These are phyloP conservation scores for Diaporthe humulicola DNA, from an alignment of 2,329 filamentous ascomycete genomes.

Conservation along the genomic window DNA sequence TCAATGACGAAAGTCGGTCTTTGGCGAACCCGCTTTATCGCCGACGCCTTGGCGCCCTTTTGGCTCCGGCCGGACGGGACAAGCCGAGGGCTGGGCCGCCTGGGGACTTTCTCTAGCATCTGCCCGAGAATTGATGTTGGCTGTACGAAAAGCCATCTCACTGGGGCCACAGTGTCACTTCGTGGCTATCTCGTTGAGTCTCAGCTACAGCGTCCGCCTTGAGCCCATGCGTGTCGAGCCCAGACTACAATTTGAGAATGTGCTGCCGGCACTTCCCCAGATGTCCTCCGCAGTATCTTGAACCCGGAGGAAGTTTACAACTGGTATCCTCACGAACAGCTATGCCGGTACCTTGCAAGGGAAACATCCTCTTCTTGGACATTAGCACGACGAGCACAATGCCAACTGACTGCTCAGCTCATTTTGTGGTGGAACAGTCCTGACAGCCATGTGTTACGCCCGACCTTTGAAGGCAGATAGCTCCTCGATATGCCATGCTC, in stretches of 20 bases:
- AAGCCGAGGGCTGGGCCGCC: conserved; percentile 6
- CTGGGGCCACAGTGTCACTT: neutral
- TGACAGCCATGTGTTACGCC: too few relatives aligned
- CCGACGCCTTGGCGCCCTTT: conserved; percentile 10
- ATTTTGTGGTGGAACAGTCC: neutral
- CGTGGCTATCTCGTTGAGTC: neutral
- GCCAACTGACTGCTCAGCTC: neutral
- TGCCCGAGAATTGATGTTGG: neutral
- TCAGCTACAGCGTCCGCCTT: neutral
- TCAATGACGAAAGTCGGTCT: conserved; percentile 18
- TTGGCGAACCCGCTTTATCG: conserved; percentile 16
- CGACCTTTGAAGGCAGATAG: too few relatives aligned
- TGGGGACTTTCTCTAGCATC: neutral
- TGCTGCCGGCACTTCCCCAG: neutral
- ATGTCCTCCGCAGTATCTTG: neutral
- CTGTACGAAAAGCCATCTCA: neutral
- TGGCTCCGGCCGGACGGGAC: neutral
- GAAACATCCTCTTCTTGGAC: neutral
- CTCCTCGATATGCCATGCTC: neutral
- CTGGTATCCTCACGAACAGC: neutral
- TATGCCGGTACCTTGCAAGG: neutral
- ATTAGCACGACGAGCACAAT: neutral
- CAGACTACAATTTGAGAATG: neutral
- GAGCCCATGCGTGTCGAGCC: neutral
- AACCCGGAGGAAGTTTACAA: neutral